Conservation (phyloP, 352 stramenopile species). For the Globisporangium middletonii region DNA sequence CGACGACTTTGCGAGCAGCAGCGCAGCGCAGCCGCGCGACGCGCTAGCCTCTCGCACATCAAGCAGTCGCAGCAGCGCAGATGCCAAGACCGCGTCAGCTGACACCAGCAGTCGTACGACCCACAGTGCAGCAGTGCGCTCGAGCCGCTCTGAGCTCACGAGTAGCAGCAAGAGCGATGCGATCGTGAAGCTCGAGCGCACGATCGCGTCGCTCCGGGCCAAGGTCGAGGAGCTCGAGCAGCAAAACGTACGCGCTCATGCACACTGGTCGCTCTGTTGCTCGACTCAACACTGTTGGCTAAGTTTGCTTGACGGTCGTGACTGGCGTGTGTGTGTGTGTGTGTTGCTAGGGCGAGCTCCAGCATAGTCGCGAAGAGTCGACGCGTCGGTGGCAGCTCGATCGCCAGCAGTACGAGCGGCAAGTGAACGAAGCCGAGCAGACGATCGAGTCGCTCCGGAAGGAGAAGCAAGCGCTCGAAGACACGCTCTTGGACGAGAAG, state of each 20-base stretch:
- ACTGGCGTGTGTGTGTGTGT: neutral
- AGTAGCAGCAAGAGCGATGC: conserved; percentile 15
- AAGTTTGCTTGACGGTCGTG: conserved; percentile 4
- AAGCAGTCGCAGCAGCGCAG: conserved; percentile 1
- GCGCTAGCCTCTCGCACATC: conserved; percentile 11
- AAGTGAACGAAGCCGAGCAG: conserved; percentile 57
- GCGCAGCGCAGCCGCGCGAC: neutral
- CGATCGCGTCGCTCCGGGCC: conserved; percentile 36
- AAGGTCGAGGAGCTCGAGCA: conserved; percentile 70
- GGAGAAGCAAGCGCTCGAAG: conserved; percentile 51
- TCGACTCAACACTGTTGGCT: neutral
- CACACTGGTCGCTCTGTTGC: neutral
- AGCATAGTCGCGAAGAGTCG: conserved; percentile 55
- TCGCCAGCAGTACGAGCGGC: conserved; percentile 59
- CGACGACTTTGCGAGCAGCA: conserved; percentile 20
- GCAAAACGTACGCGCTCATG: conserved; percentile 53
- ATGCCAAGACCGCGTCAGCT: neutral
- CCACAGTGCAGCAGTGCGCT: neutral
- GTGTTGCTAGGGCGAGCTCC: conserved; percentile 38
- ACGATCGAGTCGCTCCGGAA: conserved; percentile 49
- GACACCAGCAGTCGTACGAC: neutral
- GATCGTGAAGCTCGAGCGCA: conserved; percentile 50
- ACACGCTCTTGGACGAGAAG: conserved; percentile 43
- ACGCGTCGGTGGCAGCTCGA: conserved; percentile 61
- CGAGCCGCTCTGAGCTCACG: conserved; percentile 3